These are phyloP conservation scores for Plantago major DNA, from an alignment of 257 asterid species.

Conservation along the genomic window DNA sequence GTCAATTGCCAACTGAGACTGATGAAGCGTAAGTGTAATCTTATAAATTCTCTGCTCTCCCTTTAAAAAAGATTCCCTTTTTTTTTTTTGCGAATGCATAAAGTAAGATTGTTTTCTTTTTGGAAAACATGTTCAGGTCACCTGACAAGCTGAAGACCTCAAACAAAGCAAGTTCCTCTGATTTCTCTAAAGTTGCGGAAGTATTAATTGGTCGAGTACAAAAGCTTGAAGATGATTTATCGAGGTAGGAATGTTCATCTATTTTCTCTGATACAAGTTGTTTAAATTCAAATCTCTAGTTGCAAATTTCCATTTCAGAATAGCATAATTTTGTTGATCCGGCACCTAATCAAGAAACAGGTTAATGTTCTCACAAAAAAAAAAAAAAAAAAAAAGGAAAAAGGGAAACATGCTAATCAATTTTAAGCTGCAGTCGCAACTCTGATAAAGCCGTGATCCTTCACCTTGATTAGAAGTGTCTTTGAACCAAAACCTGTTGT, in stretches of 20 bases:
- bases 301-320: background rate
- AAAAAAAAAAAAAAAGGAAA: too few relatives aligned
- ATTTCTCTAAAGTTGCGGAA: conserved; percentile 39
- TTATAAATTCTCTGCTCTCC: background rate
- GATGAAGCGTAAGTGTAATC: conserved; percentile 35
- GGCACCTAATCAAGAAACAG: background rate
- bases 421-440: background rate
- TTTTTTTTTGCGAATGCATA: too few relatives aligned
- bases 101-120: background rate
- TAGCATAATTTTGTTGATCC: background rate
- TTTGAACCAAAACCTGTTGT: background rate
- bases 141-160: conserved; percentile 31
- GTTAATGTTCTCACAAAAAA: too few relatives aligned
- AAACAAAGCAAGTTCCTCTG: conserved; percentile 25
- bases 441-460: background rate
- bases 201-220: conserved; percentile 38
- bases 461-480: background rate
- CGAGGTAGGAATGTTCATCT: conserved; percentile 36
- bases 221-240: conserved; percentile 46
- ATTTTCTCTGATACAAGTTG: background rate
- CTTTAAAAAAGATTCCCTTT: conserved; percentile 9
- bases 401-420: background rate
- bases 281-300: background rate
- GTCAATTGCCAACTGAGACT: conserved; percentile 24
- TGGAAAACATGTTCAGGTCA: conserved; percentile 33